phyloP scores from a whole-genome alignment of 192 early-diverging fungal species.

The Chytriomyces hyalinus region DNA sequence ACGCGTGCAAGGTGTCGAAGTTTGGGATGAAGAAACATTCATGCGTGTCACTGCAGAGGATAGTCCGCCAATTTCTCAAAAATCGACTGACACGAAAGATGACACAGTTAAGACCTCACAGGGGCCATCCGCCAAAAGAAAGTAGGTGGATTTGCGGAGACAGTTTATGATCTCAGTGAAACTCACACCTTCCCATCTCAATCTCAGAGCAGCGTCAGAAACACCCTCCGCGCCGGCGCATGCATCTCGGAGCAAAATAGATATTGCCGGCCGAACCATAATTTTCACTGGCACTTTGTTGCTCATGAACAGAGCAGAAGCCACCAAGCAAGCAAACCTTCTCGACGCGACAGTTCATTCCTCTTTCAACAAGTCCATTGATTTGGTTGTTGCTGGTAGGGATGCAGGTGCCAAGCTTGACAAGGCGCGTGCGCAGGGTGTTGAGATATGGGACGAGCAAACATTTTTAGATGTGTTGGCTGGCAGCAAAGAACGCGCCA shows the following conservation, averaged over 20 bases:
- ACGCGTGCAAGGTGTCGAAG: background rate
- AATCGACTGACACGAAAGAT: background rate
- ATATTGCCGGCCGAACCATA: background rate
- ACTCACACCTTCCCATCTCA: background rate
- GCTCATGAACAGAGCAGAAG: background rate
- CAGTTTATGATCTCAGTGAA: background rate
- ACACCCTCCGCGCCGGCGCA: no score
- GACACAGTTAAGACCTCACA: background rate
- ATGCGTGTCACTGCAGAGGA: background rate
- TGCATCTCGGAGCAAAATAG: no score
- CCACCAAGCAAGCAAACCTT: background rate
- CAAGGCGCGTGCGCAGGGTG: background rate
- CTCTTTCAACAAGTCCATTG: background rate
- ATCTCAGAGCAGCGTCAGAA: no score
- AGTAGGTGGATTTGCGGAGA: background rate
- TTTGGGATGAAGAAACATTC: background rate
- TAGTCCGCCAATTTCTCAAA: background rate
- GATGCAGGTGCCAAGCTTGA: slow-evolving; percentile 11
- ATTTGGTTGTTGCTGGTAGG: slow-evolving; percentile 3
- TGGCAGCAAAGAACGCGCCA: background rate
- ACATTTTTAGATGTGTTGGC: background rate
- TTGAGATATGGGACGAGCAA: slow-evolving; percentile 5
- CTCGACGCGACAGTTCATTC: background rate
- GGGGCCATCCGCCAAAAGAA: background rate
- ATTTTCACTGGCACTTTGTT: background rate